Evolutionary conservation across 75 land plant species (phyloP).

Genomic region (Ceratopteris richardii): DNA sequence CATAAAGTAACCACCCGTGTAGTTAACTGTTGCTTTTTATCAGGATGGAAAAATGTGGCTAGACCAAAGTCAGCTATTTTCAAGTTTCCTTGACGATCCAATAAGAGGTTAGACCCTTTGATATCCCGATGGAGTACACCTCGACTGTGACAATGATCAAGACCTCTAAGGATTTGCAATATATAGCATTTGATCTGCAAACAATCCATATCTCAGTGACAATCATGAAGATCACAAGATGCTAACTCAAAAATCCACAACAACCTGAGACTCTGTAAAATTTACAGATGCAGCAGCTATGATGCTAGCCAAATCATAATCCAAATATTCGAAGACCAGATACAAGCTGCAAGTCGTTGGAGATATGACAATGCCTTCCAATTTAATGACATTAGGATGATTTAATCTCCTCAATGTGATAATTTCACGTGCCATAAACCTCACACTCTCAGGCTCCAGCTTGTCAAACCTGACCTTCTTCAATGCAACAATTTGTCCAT

Average conservation of each 20-base stretch:
- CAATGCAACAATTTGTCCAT: constrained; percentile 10
- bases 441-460: constrained; percentile 11
- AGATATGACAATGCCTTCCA: constrained; percentile 9
- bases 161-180: constrained; percentile 5
- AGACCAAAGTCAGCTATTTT: constrained; percentile 10
- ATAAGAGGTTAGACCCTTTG: constrained; percentile 5
- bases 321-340: constrained; percentile 57
- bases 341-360: constrained; percentile 16
- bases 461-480: constrained; percentile 10
- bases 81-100: constrained; percentile 3
- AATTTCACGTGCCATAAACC: constrained; percentile 13
- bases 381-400: constrained; percentile 8
- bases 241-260: not conserved
- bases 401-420: constrained; percentile 1
- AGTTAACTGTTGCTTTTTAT: constrained; percentile 28
- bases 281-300: not conserved
- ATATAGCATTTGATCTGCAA: constrained; percentile 11
- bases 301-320: constrained; percentile 33
- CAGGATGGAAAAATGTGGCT: constrained; percentile 2
- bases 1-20: constrained; percentile 89
- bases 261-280: constrained; percentile 9
- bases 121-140: constrained; percentile 11
- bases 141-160: constrained; percentile 7
- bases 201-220: not conserved
- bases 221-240: not conserved